These are phyloP conservation scores for Phytophthora foliorum DNA, from an alignment of 352 stramenopile genomes.

Conservation along the genomic window DNA sequence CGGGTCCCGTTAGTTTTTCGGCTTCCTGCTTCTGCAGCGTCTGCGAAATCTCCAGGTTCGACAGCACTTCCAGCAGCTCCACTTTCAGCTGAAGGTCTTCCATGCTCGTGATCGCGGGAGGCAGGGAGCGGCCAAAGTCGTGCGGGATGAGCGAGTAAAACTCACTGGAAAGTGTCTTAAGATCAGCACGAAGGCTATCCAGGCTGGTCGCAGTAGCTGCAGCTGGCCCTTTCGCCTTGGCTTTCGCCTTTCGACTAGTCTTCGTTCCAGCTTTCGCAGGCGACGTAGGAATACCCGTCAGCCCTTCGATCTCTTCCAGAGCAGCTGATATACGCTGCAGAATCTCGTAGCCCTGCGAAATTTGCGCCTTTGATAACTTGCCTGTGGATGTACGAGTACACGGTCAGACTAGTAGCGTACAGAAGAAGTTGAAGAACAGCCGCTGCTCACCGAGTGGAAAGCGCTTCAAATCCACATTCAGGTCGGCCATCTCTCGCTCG, in stretches of 20 bases:
- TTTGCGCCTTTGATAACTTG: slow-evolving; percentile 65
- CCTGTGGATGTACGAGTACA: too few relatives aligned
- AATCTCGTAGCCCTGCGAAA: slow-evolving; percentile 67
- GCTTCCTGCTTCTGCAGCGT: slow-evolving; percentile 54
- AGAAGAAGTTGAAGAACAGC: too few relatives aligned
- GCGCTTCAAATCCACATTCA: slow-evolving; percentile 67
- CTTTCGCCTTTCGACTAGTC: slow-evolving; percentile 35
- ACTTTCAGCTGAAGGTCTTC: slow-evolving; percentile 69
- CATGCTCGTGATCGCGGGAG: slow-evolving; percentile 62
- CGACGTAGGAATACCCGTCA: slow-evolving; percentile 40
- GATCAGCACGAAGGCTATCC: slow-evolving; percentile 35
- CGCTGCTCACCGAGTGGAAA: too few relatives aligned
- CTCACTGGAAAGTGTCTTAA: slow-evolving; percentile 68
- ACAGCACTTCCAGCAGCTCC: slow-evolving; percentile 66
- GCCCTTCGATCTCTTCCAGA: slow-evolving; percentile 49
- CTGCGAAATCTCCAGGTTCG: slow-evolving; percentile 72
- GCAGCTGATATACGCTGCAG: slow-evolving; percentile 56
- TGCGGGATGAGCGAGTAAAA: slow-evolving; percentile 84
- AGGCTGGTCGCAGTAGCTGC: slow-evolving; percentile 29
- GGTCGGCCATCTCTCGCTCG: slow-evolving; percentile 50
- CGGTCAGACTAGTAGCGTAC: too few relatives aligned
- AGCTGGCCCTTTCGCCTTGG: slow-evolving; percentile 33
- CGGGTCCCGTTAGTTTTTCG: slow-evolving; percentile 22
- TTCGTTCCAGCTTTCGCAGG: slow-evolving; percentile 29
- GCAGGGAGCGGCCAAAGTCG: slow-evolving; percentile 65